Base-by-base conservation (phyloP, 1,139 yeast genomes). In the Petasospora fabianii region DNA sequence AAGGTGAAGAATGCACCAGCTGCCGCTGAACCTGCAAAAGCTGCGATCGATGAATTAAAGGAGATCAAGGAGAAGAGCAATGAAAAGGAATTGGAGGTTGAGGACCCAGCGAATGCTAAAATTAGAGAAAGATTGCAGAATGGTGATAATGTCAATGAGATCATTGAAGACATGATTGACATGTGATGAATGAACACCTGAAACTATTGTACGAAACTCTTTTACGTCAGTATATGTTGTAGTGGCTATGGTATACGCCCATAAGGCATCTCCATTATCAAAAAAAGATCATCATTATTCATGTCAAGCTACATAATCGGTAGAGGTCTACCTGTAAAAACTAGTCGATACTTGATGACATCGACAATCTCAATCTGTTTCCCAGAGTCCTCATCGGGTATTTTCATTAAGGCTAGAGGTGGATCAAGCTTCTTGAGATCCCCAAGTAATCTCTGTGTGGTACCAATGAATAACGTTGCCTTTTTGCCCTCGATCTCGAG, bases 271-370 rank as follows among this genome's bases (percentile, higher is more conserved):
- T n/a, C n/a, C n/a, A n/a, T n/a, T n/a, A n/a, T n/a, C n/a, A n/a
- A n/a, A n/a, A n/a, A n/a, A n/a, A n/a, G n/a, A n/a, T n/a, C n/a
- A n/a, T n/a, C n/a, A n/a, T n/a, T n/a, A n/a, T n/a, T n/a, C n/a
- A n/a, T n/a, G n/a, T n/a, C n/a, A n/a, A n/a, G n/a, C n/a, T n/a
- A 81, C 88, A 82, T 82, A 37, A 83, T 79, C 4, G 92, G 92
- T 41, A 83, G 63, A 0, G 92, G 90, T 46, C 92, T 66, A 28
- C 76, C 73, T 40, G 71, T 75, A 54, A 83, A 83, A 6, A 80
- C 66, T 16, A 81, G 58, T 53, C 80, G 80, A 41, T 71, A 69
- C 27, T 61, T 61, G 8, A 83, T 68, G 1, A 83, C 61, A 56
- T 82, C 90, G n/a, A 77, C 60, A 51, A 82, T 63, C 43, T 71